These are phyloP conservation scores for Populus hybrid DNA, from an alignment of 441 rosid genomes.

Conservation along the genomic window DNA sequence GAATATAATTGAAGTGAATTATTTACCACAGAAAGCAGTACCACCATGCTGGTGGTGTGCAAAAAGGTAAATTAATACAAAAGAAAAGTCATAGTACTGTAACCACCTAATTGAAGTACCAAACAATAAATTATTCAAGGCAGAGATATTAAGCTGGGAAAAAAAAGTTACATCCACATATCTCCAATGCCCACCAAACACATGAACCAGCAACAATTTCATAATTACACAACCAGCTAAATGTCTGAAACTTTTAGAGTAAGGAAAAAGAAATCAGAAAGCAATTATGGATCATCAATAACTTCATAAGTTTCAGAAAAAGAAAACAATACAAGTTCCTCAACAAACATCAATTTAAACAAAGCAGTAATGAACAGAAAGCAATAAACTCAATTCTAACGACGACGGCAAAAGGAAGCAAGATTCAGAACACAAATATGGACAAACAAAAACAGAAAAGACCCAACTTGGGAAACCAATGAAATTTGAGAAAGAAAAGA, in stretches of 20 bases:
- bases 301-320: neutral
- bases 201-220: neutral
- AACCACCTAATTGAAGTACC: neutral
- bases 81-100: neutral
- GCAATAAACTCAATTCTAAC: neutral
- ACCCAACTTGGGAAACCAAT: neutral
- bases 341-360: too few relatives aligned
- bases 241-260: neutral
- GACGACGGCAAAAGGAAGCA: neutral
- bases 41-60: neutral
- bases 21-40: neutral
- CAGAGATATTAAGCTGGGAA: neutral
- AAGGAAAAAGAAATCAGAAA: neutral
- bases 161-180: neutral
- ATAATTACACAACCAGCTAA: neutral
- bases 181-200: neutral
- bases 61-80: neutral
- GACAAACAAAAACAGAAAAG: slow-evolving; percentile 1
- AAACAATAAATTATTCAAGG: neutral
- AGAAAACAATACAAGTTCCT: neutral
- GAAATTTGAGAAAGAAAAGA: neutral
- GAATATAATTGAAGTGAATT: neutral
- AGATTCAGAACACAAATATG: neutral
- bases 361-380: neutral
- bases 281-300: neutral